These are phyloP conservation scores for Alternaria triticimaculans DNA, from an alignment of 2,329 filamentous ascomycete genomes.

Conservation along the genomic window DNA sequence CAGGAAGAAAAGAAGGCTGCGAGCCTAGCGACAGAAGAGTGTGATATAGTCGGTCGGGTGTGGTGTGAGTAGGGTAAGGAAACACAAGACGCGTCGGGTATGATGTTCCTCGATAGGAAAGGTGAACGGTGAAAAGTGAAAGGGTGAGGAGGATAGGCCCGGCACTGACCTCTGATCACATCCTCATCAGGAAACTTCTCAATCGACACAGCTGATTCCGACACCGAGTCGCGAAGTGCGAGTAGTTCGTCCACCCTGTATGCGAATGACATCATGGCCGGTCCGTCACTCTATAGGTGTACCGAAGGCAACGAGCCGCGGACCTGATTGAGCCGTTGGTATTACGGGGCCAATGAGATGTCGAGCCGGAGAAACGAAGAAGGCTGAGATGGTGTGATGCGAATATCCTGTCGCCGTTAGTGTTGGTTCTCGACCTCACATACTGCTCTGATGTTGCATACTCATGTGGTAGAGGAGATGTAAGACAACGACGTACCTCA, in stretches of 20 bases:
- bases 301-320: constrained; percentile 13
- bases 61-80: not conserved
- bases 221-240: constrained; percentile 50
- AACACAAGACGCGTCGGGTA: not conserved
- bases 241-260: constrained; percentile 53
- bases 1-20: not conserved
- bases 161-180: constrained; percentile 50
- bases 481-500: constrained; percentile 32
- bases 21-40: not conserved
- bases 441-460: not conserved
- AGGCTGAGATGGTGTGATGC: constrained; percentile 48
- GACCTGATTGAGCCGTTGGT: constrained; percentile 9
- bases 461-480: not conserved
- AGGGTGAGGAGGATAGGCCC: constrained; percentile 12
- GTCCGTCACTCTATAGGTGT: constrained; percentile 10
- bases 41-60: not conserved
- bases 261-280: constrained; percentile 39
- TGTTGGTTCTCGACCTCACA: not conserved
- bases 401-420: constrained; percentile 40
- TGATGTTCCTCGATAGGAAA: not conserved
- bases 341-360: constrained; percentile 13
- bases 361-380: constrained; percentile 21
- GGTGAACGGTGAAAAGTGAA: constrained; percentile 21
- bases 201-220: constrained; percentile 51
- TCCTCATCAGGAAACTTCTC: constrained; percentile 52